Evolutionary conservation across 2,329 filamentous ascomycete genomes (phyloP).

Genomic region (Pyrenophora tritici-repentis): DNA sequence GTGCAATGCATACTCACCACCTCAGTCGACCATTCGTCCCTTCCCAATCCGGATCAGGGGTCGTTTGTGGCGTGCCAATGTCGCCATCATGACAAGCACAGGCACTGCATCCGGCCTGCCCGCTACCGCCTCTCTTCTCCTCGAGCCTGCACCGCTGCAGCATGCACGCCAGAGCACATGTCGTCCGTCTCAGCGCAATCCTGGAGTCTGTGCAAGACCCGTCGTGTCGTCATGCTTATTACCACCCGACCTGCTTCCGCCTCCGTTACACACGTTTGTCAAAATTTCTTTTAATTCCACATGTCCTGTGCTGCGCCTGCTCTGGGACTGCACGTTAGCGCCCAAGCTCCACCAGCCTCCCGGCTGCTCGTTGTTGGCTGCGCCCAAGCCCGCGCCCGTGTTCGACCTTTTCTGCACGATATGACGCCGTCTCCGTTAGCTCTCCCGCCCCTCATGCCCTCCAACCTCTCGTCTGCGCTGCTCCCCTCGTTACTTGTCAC

Average conservation of each 20-base stretch:
- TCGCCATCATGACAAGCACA: slow-evolving; percentile 12
- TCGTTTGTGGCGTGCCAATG: slow-evolving; percentile 15
- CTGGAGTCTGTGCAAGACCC: background rate
- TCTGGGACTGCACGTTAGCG: slow-evolving; percentile 14
- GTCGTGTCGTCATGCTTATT: too few species aligned
- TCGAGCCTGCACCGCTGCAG: slow-evolving; percentile 6
- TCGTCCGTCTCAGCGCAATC: slow-evolving; percentile 1
- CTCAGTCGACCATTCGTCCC: too few species aligned
- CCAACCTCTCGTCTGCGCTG: slow-evolving; percentile 15
- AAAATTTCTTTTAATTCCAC: slow-evolving; percentile 3
- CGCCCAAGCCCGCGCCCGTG: slow-evolving; percentile 3
- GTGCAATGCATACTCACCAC: too few species aligned
- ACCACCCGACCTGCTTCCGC: slow-evolving; percentile 1
- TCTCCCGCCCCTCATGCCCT: slow-evolving; percentile 27
- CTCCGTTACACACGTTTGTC: background rate
- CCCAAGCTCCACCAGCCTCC: slow-evolving; percentile 16
- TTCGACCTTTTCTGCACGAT: slow-evolving; percentile 17
- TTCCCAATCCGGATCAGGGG: slow-evolving; percentile 9
- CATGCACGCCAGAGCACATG: slow-evolving; percentile 8
- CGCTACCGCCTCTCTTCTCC: slow-evolving; percentile 10
- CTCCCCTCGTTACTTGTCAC: slow-evolving; percentile 7
- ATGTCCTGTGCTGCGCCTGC: background rate
- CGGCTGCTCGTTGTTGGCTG: slow-evolving; percentile 7
- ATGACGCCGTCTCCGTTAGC: slow-evolving; percentile 17
- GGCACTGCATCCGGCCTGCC: slow-evolving; percentile 3